Percentiles rank a stretch among this genome's conserved stretches.
Conservation (phyloP, 225 moss, liverwort and hornwort genomes). For the Sphagnum tenellum region DNA sequence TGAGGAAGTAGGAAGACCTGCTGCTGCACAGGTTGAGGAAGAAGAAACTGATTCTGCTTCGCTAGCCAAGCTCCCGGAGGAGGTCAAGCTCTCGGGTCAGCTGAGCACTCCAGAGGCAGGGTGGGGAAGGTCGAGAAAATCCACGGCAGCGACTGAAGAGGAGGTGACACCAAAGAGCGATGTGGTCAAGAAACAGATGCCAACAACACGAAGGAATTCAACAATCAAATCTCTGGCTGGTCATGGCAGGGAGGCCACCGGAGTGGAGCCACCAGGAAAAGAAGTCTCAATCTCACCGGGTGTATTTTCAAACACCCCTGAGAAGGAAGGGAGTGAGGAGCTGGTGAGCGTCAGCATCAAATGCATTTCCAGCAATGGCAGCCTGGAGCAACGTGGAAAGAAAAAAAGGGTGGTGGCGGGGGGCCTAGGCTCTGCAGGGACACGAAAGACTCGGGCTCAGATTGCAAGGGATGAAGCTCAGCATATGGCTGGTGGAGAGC, state of each 20-base stretch:
- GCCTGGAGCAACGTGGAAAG: conserved; percentile 21
- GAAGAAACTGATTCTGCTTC: conserved; percentile 18
- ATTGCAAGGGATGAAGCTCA: conserved; percentile 36
- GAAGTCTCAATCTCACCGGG: conserved; percentile 24
- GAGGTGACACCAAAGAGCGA: conserved; percentile 20
- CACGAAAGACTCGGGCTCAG: conserved; percentile 43
- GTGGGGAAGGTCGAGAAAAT: conserved; percentile 40
- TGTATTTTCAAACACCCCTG: conserved; percentile 17
- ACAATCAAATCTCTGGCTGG: conserved; percentile 21
- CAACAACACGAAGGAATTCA: conserved; percentile 39
- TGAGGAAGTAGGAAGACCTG: no score
- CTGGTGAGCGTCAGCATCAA: conserved; percentile 13
- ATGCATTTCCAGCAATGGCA: conserved; percentile 47
- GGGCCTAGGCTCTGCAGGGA: conserved; percentile 11
- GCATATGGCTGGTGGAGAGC: conserved; percentile 18
- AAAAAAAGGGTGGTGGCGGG: conserved; percentile 18
- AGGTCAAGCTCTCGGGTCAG: background rate
- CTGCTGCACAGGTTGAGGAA: conserved; percentile 9
- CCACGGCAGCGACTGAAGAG: conserved; percentile 1
- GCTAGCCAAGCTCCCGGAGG: no score
- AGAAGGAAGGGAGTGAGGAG: conserved; percentile 17
- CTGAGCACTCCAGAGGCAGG: conserved; percentile 32
- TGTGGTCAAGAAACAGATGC: conserved; percentile 27
- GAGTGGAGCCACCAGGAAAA: conserved; percentile 11
- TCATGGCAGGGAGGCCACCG: conserved; percentile 18